A percentile compares a stretch with the other conserved stretches of the same genome.
Evolutionary conservation across 1,284 basidiomycete species (phyloP).

Genomic region (Agroathelia rolfsii): DNA sequence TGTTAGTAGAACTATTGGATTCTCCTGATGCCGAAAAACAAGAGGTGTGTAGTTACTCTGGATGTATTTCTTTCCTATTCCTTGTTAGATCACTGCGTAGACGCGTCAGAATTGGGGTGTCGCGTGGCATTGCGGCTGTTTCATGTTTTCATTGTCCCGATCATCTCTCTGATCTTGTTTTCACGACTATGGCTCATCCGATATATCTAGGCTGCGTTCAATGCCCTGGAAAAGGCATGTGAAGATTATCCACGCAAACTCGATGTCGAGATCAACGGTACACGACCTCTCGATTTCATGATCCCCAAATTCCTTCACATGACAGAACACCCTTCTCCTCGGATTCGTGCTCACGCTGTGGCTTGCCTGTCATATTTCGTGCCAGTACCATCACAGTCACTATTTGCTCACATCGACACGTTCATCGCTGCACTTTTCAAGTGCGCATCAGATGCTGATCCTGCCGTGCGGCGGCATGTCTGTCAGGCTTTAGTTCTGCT

Average conservation of each 20-base stretch:
- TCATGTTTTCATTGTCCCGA: background rate
- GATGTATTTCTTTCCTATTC: constrained; percentile 5
- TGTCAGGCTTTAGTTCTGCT: constrained; percentile 94
- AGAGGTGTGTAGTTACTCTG: constrained; percentile 55
- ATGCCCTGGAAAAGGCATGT: constrained; percentile 90
- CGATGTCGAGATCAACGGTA: constrained; percentile 85
- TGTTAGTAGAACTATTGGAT: constrained; percentile 73
- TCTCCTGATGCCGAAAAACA: constrained; percentile 64
- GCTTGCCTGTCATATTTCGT: constrained; percentile 93
- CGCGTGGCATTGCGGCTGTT: constrained; percentile 1
- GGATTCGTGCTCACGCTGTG: constrained; percentile 90
- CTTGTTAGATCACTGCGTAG: constrained; percentile 2
- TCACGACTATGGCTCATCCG: constrained; percentile 2
- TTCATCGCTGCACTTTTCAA: constrained; percentile 94
- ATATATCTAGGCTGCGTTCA: constrained; percentile 75
- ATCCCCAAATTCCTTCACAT: constrained; percentile 89
- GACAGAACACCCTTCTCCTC: constrained; percentile 74
- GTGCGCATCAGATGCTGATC: constrained; percentile 86
- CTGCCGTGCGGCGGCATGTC: constrained; percentile 90
- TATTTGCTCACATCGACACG: constrained; percentile 83
- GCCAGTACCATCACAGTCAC: constrained; percentile 72
- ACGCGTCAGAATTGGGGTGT: constrained; percentile 3
- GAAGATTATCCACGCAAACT: constrained; percentile 95
- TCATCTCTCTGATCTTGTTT: background rate
- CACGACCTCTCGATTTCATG: constrained; percentile 85